Evolutionary conservation across 75 land plant species (phyloP).

Genomic region (Ceratopteris richardii): DNA sequence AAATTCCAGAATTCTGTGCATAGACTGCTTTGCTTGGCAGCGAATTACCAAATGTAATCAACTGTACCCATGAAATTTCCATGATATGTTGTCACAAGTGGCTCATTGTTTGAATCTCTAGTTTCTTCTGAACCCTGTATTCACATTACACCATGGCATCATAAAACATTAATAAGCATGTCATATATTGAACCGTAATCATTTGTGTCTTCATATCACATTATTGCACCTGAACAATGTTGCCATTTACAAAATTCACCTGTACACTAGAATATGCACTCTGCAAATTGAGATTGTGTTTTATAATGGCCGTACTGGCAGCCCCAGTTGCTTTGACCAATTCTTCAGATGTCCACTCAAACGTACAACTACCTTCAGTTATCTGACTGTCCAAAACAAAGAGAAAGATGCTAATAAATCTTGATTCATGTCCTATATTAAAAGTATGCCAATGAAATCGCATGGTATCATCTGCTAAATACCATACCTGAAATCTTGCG

Average conservation of each 20-base stretch:
- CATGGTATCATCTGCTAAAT: too few species aligned
- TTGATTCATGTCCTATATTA: background rate
- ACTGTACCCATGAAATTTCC: constrained; percentile 82
- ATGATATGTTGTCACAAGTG: constrained; percentile 81
- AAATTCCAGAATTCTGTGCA: too few species aligned
- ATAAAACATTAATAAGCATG: too few species aligned
- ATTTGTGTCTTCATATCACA: too few species aligned
- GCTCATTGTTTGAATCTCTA: constrained; percentile 69
- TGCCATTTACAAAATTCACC: too few species aligned
- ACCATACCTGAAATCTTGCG: background rate
- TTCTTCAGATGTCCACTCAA: constrained; percentile 29
- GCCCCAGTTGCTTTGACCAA: constrained; percentile 30
- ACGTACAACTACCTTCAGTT: background rate
- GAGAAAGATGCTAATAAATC: too few species aligned
- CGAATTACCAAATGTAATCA: constrained; percentile 79
- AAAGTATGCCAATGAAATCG: background rate
- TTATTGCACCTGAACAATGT: too few species aligned
- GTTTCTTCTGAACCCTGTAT: constrained; percentile 48
- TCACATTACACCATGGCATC: too few species aligned
- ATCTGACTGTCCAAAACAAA: too few species aligned
- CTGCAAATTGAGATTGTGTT: constrained; percentile 30
- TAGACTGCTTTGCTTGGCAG: too few species aligned
- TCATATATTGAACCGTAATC: too few species aligned
- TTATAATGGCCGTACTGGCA: constrained; percentile 5
- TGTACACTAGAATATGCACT: constrained; percentile 36